phyloP scores from a whole-genome alignment of 306 rosid species.

The Castanea crenata region DNA sequence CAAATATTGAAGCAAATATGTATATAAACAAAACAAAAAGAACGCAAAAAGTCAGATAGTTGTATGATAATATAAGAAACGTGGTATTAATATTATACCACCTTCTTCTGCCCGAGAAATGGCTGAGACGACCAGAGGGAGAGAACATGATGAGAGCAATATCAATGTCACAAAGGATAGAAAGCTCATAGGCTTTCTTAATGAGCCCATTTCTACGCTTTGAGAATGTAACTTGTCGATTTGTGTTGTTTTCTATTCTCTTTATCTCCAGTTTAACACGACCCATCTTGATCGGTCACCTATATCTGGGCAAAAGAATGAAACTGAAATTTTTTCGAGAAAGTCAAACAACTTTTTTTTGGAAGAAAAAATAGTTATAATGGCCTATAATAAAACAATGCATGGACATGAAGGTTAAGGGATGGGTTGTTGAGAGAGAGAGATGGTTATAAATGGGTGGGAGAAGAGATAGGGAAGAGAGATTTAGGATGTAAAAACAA shows the following conservation, averaged over 20 bases:
- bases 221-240: conserved; percentile 83
- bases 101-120: conserved; percentile 74
- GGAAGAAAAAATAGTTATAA: neutral
- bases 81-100: neutral
- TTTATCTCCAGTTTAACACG: conserved; percentile 86
- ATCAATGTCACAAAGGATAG: conserved; percentile 79
- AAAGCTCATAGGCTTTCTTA: conserved; percentile 79
- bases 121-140: conserved; percentile 60
- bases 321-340: conserved; percentile 29
- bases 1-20: neutral
- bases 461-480: conserved; percentile 56
- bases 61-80: neutral
- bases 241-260: conserved; percentile 70
- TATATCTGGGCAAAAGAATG: conserved; percentile 12
- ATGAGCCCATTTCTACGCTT: conserved; percentile 87
- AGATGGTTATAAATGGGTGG: conserved; percentile 55
- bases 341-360: conserved; percentile 26
- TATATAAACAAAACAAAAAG: neutral
- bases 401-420: conserved; percentile 49
- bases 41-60: neutral
- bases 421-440: conserved; percentile 41
- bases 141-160: conserved; percentile 86
- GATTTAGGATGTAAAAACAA: conserved; percentile 31
- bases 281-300: conserved; percentile 48
- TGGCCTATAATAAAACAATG: conserved; percentile 18